Base-by-base conservation (phyloP, 1,284 basidiomycete genomes). In the Dichomitus squalens region DNA sequence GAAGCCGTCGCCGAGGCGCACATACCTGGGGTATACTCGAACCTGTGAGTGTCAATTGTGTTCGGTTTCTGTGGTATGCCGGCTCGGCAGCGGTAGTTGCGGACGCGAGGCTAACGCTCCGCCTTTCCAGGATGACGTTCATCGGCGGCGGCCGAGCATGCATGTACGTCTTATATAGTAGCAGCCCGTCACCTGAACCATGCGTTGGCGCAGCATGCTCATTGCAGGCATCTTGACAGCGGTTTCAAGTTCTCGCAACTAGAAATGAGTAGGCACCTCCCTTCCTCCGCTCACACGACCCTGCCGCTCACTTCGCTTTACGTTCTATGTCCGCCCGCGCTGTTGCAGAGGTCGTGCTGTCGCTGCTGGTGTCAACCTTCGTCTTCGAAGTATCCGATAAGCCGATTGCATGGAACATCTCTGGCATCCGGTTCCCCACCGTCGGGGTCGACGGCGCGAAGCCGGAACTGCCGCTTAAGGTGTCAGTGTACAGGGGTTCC, bases 121-220 rank as follows among this genome's bases (percentile, higher is more conserved):
- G n/a, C n/a, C n/a, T n/a, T n/a, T n/a, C n/a, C 49, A 72, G 70
- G 53, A 67, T 72, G 66, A 71, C 70, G 18, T 72, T 72, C 60
- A 64, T 69, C 49, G 69, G 69, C 34, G 71, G 71, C 14, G 64
- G 64, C 35, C 59, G 70, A 21, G 59, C 67, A 7, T 72, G 71
- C 67, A 72, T 72, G 70, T 71, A 52, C 54, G 70, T 61, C 31
- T 23, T 29, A 27, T n/a, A n/a, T n/a, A n/a, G n/a, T n/a, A n/a
- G n/a, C n/a, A n/a, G n/a, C n/a, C n/a, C n/a, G n/a, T n/a, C n/a
- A n/a, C n/a, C n/a, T n/a, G n/a, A n/a, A n/a, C n/a, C n/a, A n/a
- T n/a, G n/a, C n/a, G n/a, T n/a, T n/a, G n/a, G n/a, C n/a, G n/a
- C n/a, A n/a, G n/a, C n/a, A 33, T 11, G 25, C 33, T 48, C 29